These are phyloP conservation scores for Debaryomyces robertsiae DNA, from an alignment of 1,139 yeast species.

Conservation along the genomic window DNA sequence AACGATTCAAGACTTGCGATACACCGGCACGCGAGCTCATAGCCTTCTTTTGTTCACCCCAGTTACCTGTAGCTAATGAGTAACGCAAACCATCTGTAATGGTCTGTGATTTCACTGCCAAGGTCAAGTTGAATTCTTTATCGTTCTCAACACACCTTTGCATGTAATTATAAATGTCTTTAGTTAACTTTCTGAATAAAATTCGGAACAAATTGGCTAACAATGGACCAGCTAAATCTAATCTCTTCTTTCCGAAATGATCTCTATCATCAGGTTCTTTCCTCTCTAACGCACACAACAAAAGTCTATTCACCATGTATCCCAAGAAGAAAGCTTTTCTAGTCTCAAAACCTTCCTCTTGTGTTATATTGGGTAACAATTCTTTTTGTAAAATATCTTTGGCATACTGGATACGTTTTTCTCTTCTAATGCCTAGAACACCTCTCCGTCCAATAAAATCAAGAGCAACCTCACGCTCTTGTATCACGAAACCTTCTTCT, in stretches of 20 bases:
- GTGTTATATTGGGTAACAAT: constrained; percentile 94
- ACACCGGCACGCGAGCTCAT: constrained; percentile 99
- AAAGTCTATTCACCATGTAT: constrained; percentile 93
- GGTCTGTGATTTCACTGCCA: constrained; percentile 96
- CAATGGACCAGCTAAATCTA: constrained; percentile 97
- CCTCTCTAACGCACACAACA: constrained; percentile 94
- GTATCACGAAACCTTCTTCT: constrained; percentile 97
- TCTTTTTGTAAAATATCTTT: constrained; percentile 95
- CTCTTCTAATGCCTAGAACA: constrained; percentile 90
- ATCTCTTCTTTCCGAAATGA: constrained; percentile 97
- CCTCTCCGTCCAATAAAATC: constrained; percentile 99
- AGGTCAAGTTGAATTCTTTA: constrained; percentile 91
- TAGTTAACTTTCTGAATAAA: constrained; percentile 88
- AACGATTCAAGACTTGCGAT: constrained; percentile 96
- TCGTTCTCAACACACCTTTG: constrained; percentile 98
- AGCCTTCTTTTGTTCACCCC: constrained; percentile 99
- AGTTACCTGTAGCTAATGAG: constrained; percentile 98
- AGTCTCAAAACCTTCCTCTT: constrained; percentile 95
- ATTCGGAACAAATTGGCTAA: constrained; percentile 94
- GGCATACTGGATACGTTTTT: constrained; percentile 97
- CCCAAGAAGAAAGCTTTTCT: constrained; percentile 97
- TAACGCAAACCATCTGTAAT: constrained; percentile 96
- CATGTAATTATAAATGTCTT: constrained; percentile 96
- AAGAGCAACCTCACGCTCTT: constrained; percentile 96
- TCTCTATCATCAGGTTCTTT: constrained; percentile 99